Conservation (phyloP, 345 rosid genomes). For the Lumnitzera racemosa region DNA sequence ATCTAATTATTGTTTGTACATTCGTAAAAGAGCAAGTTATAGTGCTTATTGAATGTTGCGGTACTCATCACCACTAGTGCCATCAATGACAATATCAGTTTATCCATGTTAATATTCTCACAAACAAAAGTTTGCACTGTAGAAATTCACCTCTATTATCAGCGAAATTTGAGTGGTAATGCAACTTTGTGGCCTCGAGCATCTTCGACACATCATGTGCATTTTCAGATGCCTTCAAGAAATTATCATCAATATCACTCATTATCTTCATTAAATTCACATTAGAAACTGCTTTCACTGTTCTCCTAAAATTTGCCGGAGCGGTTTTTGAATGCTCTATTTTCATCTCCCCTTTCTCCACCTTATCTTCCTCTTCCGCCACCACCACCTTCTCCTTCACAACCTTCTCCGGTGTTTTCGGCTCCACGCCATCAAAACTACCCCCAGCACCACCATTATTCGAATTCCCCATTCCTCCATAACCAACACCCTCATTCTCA, state of each 20-base stretch:
- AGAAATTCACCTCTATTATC: slow-evolving; percentile 67
- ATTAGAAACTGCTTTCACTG: slow-evolving; percentile 22
- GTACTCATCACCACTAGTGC: no score
- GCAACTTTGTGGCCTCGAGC: slow-evolving; percentile 88
- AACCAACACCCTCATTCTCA: slow-evolving; percentile 14
- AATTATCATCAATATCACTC: slow-evolving; percentile 69
- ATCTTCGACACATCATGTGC: slow-evolving; percentile 81
- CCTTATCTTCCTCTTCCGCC: slow-evolving; percentile 18
- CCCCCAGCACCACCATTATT: slow-evolving; percentile 14
- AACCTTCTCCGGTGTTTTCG: slow-evolving; percentile 54
- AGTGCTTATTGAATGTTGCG: no score
- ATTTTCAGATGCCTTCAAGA: slow-evolving; percentile 71
- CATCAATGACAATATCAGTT: no score
- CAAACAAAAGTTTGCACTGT: background rate
- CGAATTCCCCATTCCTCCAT: slow-evolving; percentile 11
- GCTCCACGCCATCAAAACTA: slow-evolving; percentile 28
- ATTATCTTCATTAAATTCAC: slow-evolving; percentile 64
- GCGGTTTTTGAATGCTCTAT: slow-evolving; percentile 59
- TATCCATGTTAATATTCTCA: background rate
- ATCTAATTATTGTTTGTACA: no score
- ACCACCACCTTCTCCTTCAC: slow-evolving; percentile 17
- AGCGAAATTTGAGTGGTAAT: slow-evolving; percentile 91
- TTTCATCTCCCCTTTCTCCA: slow-evolving; percentile 20
- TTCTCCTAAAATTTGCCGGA: slow-evolving; percentile 46
- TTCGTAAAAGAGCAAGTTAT: no score